Conservation (phyloP, 1,284 basidiomycete genomes). For the Mycena citricolor region DNA sequence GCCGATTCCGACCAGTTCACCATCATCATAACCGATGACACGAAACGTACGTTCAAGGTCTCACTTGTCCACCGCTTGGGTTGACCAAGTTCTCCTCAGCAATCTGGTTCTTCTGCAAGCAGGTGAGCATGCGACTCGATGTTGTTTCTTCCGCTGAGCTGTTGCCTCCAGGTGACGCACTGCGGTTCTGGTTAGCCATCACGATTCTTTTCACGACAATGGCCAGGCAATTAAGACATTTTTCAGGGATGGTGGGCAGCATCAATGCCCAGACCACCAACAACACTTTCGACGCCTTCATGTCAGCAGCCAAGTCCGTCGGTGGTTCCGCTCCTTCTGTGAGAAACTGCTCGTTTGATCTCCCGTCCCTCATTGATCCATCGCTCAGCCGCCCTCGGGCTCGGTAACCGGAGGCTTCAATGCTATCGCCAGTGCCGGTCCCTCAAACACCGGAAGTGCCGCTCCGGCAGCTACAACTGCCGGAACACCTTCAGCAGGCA, state of each 20-base stretch:
- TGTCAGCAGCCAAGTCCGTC: slow-evolving; percentile 43
- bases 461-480: slow-evolving; percentile 13
- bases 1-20: slow-evolving; percentile 40
- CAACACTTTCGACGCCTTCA: slow-evolving; percentile 55
- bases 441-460: slow-evolving; percentile 23
- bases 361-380: background rate
- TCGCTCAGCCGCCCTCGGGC: slow-evolving; percentile 36
- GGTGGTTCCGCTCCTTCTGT: slow-evolving; percentile 40
- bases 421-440: slow-evolving; percentile 39
- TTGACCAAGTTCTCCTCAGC: slow-evolving; percentile 34
- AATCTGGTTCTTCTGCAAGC: slow-evolving; percentile 69
- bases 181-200: slow-evolving; percentile 38
- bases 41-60: slow-evolving; percentile 40
- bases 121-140: slow-evolving; percentile 27
- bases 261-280: slow-evolving; percentile 61
- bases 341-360: slow-evolving; percentile 23
- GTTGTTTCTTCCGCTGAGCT: background rate
- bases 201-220: too few relatives aligned
- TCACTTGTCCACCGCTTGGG: slow-evolving; percentile 1
- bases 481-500: slow-evolving; percentile 15
- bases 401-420: slow-evolving; percentile 42
- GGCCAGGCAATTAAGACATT: background rate
- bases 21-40: slow-evolving; percentile 51
- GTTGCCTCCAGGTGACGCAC: slow-evolving; percentile 36
- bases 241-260: slow-evolving; percentile 56